Base-by-base conservation (phyloP, 202 grass and related monocot genomes). In the Schoenoplectus triqueter region DNA sequence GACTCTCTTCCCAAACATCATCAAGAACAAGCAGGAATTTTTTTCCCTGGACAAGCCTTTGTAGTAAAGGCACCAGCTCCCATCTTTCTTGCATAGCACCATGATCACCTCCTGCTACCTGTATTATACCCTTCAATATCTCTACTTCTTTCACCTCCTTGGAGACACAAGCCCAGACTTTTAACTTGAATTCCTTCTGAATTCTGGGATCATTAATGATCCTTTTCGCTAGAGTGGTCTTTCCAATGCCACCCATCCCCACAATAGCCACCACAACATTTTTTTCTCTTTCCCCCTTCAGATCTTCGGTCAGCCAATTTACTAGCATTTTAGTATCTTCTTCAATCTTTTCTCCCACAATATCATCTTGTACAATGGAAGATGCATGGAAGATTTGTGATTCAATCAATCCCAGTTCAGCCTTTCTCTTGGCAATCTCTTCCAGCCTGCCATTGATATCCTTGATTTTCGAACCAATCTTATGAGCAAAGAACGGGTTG, bases 41-140 rank as follows among this genome's bases (percentile, higher is more conserved):
- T 5, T 69, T n/a, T 0, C 40, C 69, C 0, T 1, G 2, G 0
- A 84, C 0, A 0, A 67, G 0, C 2, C 31, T 8, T 4, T 1
- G 56, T 0, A 87, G 81, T 31, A 45, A 11, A 49, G 4, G 31
- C 0, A 19, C 19, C 2, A 90, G 40, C 69, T 22, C 5, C 0
- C 4, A 49, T 47, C 4, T 87, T 40, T 82, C n/a, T 0, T 0
- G 22, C 0, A 0, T 47, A 1, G n/a, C 20, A 0, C 18, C 10
- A 7, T 47, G 50, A 0, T 51, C n/a, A 7, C 69, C 61, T 0
- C 60, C 42, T 0, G 15, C 79, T 0, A 0, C 1, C 0, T 20
- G 49, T 6, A 89, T 73, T 0, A 56, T 51, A 11, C 6, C 10
- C 17, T 7, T 70, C 3, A 84, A 54, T 0, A 84, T 2, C 0